These are phyloP conservation scores for Ceratocystis huliohia DNA, from an alignment of 2,329 filamentous ascomycete genomes.

Conservation along the genomic window DNA sequence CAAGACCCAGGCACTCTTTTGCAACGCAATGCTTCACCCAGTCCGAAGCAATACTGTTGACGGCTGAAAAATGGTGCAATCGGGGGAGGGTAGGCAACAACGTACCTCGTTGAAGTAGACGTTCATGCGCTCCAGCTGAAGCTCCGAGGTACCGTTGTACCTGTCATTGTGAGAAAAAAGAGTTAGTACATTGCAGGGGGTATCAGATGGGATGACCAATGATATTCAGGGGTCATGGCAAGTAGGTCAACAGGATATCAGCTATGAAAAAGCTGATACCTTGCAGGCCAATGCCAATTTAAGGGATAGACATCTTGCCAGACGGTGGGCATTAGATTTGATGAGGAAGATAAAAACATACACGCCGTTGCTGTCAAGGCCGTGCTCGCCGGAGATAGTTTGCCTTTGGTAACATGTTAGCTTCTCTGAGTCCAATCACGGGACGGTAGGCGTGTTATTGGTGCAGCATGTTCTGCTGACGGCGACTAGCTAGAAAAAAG, in stretches of 20 bases:
- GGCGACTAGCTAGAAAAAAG: neutral
- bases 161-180: constrained; percentile 33
- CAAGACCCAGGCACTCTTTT: too few species aligned
- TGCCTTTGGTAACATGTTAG: constrained; percentile 45
- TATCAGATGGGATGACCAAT: constrained; percentile 5
- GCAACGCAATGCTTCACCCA: too few species aligned
- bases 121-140: constrained; percentile 99
- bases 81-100: neutral
- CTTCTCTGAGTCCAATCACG: neutral
- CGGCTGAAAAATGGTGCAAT: neutral
- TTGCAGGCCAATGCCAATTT: neutral
- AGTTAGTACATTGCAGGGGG: neutral
- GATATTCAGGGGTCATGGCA: constrained; percentile 13
- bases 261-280: neutral
- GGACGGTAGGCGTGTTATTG: neutral
- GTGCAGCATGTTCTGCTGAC: neutral
- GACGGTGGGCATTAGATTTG: neutral
- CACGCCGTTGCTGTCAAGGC: constrained; percentile 94
- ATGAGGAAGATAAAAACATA: constrained; percentile 38
- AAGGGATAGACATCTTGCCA: neutral
- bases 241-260: neutral
- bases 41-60: neutral
- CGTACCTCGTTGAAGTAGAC: constrained; percentile 84
- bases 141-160: constrained; percentile 96
- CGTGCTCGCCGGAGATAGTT: constrained; percentile 80